Evolutionary conservation across 768 basidiomycete genomes (phyloP), one percentile per base, ranked within the genome.

Genomic region (Mycena maculata): DNA sequence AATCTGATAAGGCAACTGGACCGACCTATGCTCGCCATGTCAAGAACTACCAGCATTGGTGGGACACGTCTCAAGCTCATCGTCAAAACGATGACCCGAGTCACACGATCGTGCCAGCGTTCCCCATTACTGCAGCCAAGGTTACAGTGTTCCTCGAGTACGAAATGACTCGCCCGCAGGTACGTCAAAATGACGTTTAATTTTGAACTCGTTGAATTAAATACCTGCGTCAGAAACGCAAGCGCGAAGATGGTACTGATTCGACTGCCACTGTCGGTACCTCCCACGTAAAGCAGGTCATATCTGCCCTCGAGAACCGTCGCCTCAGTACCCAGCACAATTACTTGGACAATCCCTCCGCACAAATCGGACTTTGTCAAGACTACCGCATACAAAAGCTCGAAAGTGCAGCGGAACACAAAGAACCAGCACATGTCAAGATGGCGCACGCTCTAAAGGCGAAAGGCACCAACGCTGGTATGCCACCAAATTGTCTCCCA

Each of bases 271-370:
- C 33, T 7, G 33, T 36, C 13, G 33, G 33, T 36, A 13, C 13
- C 33, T 36, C 33, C 13, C 8, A 13, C 8, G 33, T 36, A 13
- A 36, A 36, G 13, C 33, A 36, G 33, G 33, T 36, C n/a, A 57
- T 57, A 23, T 56, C 48, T 0, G 63, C 63, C 2, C 63, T 65
- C 10, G 63, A 65, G 63, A 20, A 65, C 13, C 52, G 41, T n/a
- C 63, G 63, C 2, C 41, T 49, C 16, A 50, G 31, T 28, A 57
- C 58, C 41, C 48, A 57, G n/a, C 56, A 65, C n/a, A 33, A n/a
- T 3, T 65, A 65, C 18, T 28, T 28, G 3, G 48, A 58, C 9
- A 31, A 31, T n/a, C 56, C 55, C 1, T 55, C 5, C 0, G 56
- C 63, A 4, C 63, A 58, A 33, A 28, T 57, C 16, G 49, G 38